Conservation (phyloP, 495 filamentous ascomycete species). For the Usnea hakonensis region DNA sequence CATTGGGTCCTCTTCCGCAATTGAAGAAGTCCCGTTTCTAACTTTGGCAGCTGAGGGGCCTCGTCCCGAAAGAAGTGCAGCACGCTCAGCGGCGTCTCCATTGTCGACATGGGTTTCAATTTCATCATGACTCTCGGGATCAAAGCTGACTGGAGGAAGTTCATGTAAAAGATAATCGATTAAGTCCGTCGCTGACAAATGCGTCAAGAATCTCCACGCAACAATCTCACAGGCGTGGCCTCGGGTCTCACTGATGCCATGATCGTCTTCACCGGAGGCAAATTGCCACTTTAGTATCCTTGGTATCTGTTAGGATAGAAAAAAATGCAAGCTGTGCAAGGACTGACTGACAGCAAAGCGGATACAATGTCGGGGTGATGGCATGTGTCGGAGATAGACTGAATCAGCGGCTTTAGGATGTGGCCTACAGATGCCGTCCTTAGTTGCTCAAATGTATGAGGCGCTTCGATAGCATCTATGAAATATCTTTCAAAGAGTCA, state of each 20-base stretch:
- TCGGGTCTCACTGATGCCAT: slow-evolving; percentile 64
- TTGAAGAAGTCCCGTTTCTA: not conserved
- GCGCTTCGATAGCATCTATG: slow-evolving; percentile 53
- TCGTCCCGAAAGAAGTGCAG: slow-evolving; percentile 7
- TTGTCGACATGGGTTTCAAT: slow-evolving; percentile 14
- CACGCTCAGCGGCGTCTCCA: slow-evolving; percentile 14
- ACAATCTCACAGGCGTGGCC: slow-evolving; percentile 85
- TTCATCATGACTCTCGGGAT: slow-evolving; percentile 12
- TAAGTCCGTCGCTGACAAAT: slow-evolving; percentile 68
- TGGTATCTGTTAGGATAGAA: not conserved
- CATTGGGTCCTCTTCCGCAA: slow-evolving; percentile 34
- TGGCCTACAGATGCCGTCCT: slow-evolving; percentile 58
- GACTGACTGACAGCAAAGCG: slow-evolving; percentile 61
- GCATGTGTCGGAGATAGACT: slow-evolving; percentile 53
- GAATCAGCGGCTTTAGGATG: slow-evolving; percentile 55
- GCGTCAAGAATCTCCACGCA: slow-evolving; percentile 79
- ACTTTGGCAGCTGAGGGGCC: not conserved
- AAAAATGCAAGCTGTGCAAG: not conserved
- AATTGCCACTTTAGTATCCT: slow-evolving; percentile 82
- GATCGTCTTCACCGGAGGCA: slow-evolving; percentile 52
- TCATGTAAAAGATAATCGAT: slow-evolving; percentile 82
- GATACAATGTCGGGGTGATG: slow-evolving; percentile 70
- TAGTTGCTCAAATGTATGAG: slow-evolving; percentile 74
- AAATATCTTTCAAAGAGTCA: slow-evolving; percentile 48
- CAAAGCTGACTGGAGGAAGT: slow-evolving; percentile 40